Evolutionary conservation across 805 yeast species (phyloP), one percentile per base, ranked within the genome.

Genomic region (Lipomyces chichibuensis): DNA sequence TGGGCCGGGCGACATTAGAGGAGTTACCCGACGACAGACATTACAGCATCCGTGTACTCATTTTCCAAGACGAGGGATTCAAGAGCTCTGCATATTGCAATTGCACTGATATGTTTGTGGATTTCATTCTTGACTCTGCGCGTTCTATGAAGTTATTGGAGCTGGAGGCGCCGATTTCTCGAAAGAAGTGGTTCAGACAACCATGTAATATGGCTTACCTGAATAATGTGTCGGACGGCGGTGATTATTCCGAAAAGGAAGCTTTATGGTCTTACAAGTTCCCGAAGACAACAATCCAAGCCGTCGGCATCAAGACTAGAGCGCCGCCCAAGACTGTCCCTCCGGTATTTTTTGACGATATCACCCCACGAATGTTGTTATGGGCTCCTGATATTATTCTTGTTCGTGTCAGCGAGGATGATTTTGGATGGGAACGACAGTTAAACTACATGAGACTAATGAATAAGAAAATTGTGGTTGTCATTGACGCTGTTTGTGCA

Each of bases 301-400:
- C 62, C 4, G 25, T 51, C 25, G 52, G 62, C 29, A 59, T 59
- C 53, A n/a, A 43, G 49, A 43, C 49, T 8, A 17, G 49, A 5
- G 49, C 49, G 3, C 49, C 49, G 23, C 49, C 49, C 49, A 43
- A 43, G 23, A 5, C n/a, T 43, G 20, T n/a, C 3, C 49, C 49
- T 17, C 49, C 49, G 3, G 23, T n/a, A 6, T 43, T 43, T 35
- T 14, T 54, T 27, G 32, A 46, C 39, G 39, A 25, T 14, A 25
- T 23, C 62, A 27, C 32, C n/a, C 23, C 32, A 8, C 62, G 56
- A 9, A 35, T 33, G 20, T 7, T 52, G 55, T 23, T 52, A 25
- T 52, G 55, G 55, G 33, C 27, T 11, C 63, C 63, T 17, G 57
- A 60, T 23, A 29, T 60, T 8, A 56, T 49, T 6, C 27, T 60